Conservation (phyloP, 176 grass and related monocot species). For the Cymbopogon citratus region DNA sequence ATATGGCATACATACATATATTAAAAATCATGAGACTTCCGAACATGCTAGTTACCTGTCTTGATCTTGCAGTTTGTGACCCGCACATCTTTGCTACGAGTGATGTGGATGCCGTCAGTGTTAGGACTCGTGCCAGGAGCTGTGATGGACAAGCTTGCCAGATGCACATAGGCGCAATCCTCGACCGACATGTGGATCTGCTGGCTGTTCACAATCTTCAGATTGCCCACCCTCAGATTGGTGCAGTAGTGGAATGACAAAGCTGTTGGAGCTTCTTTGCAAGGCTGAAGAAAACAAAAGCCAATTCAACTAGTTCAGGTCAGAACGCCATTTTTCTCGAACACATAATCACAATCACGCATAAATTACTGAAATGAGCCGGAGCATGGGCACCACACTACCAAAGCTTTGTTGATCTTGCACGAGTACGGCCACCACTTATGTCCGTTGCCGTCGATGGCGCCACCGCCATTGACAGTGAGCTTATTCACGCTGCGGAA, state of each 20-base stretch:
- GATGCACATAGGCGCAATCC: not conserved
- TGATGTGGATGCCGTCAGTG: conserved; percentile 43
- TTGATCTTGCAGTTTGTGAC: conserved; percentile 20
- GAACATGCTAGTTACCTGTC: not conserved
- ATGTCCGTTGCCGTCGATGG: not conserved
- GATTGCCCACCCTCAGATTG: conserved; percentile 27
- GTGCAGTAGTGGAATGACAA: conserved; percentile 38
- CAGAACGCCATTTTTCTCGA: too few relatives aligned
- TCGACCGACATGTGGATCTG: conserved; percentile 26
- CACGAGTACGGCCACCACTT: not conserved
- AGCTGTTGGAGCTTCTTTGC: conserved; percentile 10
- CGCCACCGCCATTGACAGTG: not conserved
- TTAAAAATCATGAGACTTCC: not conserved
- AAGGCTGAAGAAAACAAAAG: not conserved
- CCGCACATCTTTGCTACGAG: conserved; percentile 4
- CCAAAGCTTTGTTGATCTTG: not conserved
- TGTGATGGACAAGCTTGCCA: not conserved
- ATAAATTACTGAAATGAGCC: not conserved
- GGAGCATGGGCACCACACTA: not conserved
- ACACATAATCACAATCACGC: too few relatives aligned
- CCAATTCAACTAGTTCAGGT: not conserved
- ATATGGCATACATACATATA: too few relatives aligned
- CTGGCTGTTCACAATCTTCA: conserved; percentile 18
- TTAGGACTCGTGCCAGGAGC: conserved; percentile 17
- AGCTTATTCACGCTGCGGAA: not conserved